A percentile compares a stretch with the other conserved stretches of the same genome.
Evolutionary conservation across 2,329 filamentous ascomycete species (phyloP).

Genomic region (Fonsecaea erecta): DNA sequence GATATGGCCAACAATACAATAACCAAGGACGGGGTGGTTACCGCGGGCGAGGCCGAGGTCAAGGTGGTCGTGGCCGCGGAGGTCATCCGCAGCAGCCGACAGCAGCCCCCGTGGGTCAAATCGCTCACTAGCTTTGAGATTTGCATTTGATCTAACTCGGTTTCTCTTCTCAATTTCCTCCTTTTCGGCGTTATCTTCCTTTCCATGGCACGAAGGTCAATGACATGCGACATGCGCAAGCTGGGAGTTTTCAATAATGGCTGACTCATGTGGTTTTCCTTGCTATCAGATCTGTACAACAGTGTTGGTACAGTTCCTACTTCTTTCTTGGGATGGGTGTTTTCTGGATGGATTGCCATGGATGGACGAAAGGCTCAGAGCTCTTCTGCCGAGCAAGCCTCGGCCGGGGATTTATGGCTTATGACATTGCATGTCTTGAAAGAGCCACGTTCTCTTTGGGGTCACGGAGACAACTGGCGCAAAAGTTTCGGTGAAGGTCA

Average conservation of each 20-base stretch:
- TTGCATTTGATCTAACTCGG: conserved; percentile 18
- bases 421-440: conserved; percentile 29
- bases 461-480: conserved; percentile 16
- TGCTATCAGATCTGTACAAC: conserved; percentile 34
- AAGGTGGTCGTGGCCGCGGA: conserved; percentile 45
- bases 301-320: conserved; percentile 29
- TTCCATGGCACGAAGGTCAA: conserved; percentile 35
- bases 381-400: not conserved
- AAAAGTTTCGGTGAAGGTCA: conserved; percentile 20
- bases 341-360: conserved; percentile 29
- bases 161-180: conserved; percentile 16
- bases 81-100: conserved; percentile 27
- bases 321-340: conserved; percentile 24
- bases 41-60: conserved; percentile 51
- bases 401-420: conserved; percentile 14
- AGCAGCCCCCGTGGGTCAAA: conserved; percentile 25
- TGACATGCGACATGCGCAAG: conserved; percentile 37
- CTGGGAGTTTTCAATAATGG: conserved; percentile 35
- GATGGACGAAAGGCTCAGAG: conserved; percentile 1
- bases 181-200: conserved; percentile 25
- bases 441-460: conserved; percentile 20
- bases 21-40: conserved; percentile 46
- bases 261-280: conserved; percentile 23
- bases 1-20: conserved; percentile 40
- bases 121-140: conserved; percentile 23